Percentiles rank a stretch among this genome's conserved stretches.
Evolutionary conservation across 352 stramenopile genomes (phyloP).

Genomic region (Phytopythium oedochilum): DNA sequence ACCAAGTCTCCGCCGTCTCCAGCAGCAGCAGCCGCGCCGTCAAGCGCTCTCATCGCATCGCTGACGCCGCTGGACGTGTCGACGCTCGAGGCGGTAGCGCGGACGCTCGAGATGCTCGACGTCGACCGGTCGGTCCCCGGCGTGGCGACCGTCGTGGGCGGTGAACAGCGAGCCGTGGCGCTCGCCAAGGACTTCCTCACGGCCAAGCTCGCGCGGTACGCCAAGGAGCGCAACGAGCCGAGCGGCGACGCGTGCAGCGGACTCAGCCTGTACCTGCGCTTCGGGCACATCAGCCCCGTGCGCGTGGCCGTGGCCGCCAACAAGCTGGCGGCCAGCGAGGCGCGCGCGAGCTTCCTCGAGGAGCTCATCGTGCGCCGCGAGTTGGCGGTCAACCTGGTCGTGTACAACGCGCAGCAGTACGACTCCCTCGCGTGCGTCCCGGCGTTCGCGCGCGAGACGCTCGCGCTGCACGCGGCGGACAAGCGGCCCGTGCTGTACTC

Average conservation of each 20-base stretch:
- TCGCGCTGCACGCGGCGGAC: constrained; percentile 88
- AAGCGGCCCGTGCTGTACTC: constrained; percentile 90
- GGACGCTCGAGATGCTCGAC: constrained; percentile 43
- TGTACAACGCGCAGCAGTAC: constrained; percentile 96
- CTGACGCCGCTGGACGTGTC: constrained; percentile 42
- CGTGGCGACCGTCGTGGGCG: constrained; percentile 62
- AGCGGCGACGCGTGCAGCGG: constrained; percentile 90
- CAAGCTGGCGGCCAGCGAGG: constrained; percentile 69
- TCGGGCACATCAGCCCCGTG: constrained; percentile 85
- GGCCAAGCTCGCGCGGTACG: constrained; percentile 69
- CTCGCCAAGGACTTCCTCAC: constrained; percentile 88
- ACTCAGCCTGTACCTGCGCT: constrained; percentile 92
- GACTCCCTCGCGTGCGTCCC: constrained; percentile 89
- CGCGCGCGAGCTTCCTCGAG: constrained; percentile 94
- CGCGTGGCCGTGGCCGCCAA: constrained; percentile 51
- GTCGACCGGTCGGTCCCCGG: constrained; percentile 55
- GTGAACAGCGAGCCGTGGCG: constrained; percentile 52
- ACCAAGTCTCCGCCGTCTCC: background rate
- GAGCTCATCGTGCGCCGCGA: constrained; percentile 96
- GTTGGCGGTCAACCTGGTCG: constrained; percentile 96
- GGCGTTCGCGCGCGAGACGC: constrained; percentile 90
- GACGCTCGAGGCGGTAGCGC: constrained; percentile 16
- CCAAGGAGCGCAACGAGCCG: constrained; percentile 92
- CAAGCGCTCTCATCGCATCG: background rate
- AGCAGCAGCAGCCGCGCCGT: background rate